A percentile compares a stretch with the other conserved stretches of the same genome.
These are phyloP conservation scores for Ambrosia artemisiifolia DNA, from an alignment of 129 eudicot genomes.

Conservation along the genomic window DNA sequence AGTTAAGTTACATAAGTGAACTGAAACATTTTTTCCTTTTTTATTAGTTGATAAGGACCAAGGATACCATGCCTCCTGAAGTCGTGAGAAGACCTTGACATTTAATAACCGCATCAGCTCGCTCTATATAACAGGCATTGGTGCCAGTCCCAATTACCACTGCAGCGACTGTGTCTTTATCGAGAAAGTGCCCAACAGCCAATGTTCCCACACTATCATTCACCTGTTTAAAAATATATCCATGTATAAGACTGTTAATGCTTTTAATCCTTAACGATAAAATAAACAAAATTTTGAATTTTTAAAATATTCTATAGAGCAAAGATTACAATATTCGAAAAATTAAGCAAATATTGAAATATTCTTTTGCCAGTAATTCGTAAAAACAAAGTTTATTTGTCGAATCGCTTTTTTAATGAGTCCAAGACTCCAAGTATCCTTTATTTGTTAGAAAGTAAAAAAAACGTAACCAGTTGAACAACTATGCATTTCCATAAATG, in stretches of 20 bases:
- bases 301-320: neutral
- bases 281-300: neutral
- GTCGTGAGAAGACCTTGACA: conserved; percentile 85
- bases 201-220: conserved; percentile 94
- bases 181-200: conserved; percentile 87
- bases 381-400: no score
- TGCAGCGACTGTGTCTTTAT: conserved; percentile 91
- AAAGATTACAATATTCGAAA: neutral
- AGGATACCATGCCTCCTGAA: conserved; percentile 88
- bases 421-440: no score
- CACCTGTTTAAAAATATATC: conserved; percentile 44
- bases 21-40: neutral
- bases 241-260: neutral
- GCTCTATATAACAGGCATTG: conserved; percentile 89
- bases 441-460: no score
- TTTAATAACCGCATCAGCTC: conserved; percentile 93
- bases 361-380: no score
- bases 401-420: no score
- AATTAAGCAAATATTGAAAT: no score
- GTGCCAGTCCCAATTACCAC: conserved; percentile 95
- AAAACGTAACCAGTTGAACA: neutral
- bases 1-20: conserved; percentile 6
- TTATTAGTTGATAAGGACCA: conserved; percentile 8
- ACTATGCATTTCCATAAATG: neutral
- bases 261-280: neutral